Evolutionary conservation across 257 asterid genomes (phyloP), one percentile per base, ranked within the genome.

Genomic region (Hygrophila difformis): DNA sequence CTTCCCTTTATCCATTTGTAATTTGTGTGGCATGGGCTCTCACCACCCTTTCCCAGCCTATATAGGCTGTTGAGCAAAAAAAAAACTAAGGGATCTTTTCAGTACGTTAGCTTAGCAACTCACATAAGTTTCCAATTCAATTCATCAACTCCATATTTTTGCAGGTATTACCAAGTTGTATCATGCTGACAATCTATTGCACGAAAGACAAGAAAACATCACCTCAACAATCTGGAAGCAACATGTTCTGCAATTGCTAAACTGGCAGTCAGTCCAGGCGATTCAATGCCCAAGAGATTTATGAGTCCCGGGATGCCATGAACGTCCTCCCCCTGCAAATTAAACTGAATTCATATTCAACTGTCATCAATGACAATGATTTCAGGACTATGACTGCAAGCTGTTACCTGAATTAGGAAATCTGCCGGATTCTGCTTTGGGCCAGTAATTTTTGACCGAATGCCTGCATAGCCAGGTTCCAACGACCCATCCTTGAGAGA

Each of bases 381-480:
- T 22, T 41, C n/a, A n/a, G n/a, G n/a, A n/a, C n/a, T n/a, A n/a
- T n/a, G n/a, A n/a, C n/a, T n/a, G n/a, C n/a, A n/a, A n/a, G 18
- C 19, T 16, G n/a, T 64, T 53, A 81, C 97, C 93, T 84, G 97
- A 53, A 84, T 54, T 6, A 73, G 29, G 64, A 88, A 88, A 75
- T 88, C 97, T 34, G 66, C 55, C 11, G 76, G 71, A 51, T 43
- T 64, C 40, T 71, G 77, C 60, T 56, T 58, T 0, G 84, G 67
- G n/a, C 89, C 87, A 8, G 85, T 72, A 60, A 88, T 64, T 59
- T 88, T 88, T 14, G 95, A 71, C 53, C 97, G 76, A 53, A 88
- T 70, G 35, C 97, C 95, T 37, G 91, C 71, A 62, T 88, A 84
- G 15, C 94, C 83, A 0, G 95, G 83, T 63, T 78, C 93, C 65